Conservation (phyloP, 139 green algal genomes). For the Raphidocelis subcapitata region DNA sequence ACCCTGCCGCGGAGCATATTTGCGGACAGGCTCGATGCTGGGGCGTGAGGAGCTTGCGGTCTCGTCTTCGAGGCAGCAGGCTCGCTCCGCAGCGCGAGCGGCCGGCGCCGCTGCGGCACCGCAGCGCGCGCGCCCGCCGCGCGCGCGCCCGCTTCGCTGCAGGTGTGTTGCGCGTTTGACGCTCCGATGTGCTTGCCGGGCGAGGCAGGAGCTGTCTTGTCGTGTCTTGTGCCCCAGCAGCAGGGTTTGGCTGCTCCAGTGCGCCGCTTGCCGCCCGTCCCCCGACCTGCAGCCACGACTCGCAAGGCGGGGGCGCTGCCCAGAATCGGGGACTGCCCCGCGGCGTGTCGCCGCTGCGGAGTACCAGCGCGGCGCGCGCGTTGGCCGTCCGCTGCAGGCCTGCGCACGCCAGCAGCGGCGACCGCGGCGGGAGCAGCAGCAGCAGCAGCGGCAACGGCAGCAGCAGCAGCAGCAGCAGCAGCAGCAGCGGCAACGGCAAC, state of each 20-base stretch:
- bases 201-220: too few species aligned
- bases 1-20: too few species aligned
- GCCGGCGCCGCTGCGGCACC: too few species aligned
- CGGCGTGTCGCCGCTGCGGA: background rate
- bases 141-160: too few species aligned
- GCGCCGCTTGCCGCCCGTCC: background rate
- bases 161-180: too few species aligned
- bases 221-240: too few species aligned
- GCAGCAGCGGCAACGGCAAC: constrained; percentile 3
- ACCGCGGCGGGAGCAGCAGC: constrained; percentile 6
- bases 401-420: constrained; percentile 2
- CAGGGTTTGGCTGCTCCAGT: background rate
- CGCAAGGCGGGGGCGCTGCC: background rate
- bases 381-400: constrained; percentile 12
- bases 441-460: constrained; percentile 5
- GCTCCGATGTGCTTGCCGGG: too few species aligned
- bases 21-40: too few species aligned
- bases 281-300: background rate
- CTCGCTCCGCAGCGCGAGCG: too few species aligned
- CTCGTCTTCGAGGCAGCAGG: too few species aligned
- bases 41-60: too few species aligned
- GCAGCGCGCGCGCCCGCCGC: too few species aligned
- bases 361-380: background rate
- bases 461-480: constrained; percentile 20
- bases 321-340: background rate